These are phyloP conservation scores for Russula sp. DNA, from an alignment of 768 basidiomycete genomes.

Conservation along the genomic window DNA sequence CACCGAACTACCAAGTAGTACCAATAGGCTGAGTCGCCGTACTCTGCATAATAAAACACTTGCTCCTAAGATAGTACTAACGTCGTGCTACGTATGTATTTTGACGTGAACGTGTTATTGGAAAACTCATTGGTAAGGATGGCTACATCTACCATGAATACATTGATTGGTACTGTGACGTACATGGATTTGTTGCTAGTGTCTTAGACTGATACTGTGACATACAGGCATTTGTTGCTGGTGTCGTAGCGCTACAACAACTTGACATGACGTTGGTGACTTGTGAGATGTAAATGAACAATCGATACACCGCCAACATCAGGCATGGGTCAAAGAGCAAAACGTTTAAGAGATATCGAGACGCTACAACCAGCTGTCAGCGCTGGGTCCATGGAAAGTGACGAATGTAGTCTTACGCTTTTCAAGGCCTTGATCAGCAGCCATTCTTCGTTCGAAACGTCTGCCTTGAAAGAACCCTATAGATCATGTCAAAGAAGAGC, in stretches of 20 bases:
- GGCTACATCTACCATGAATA: slow-evolving; percentile 13
- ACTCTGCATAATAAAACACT: no score
- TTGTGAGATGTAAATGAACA: not conserved
- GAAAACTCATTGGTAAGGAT: not conserved
- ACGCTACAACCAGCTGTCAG: slow-evolving; percentile 29
- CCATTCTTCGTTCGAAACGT: slow-evolving; percentile 92
- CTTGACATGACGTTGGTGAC: not conserved
- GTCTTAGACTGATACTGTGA: not conserved
- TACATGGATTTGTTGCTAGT: slow-evolving; percentile 3
- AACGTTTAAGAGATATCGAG: slow-evolving; percentile 33
- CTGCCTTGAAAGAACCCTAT: slow-evolving; percentile 79
- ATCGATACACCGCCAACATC: not conserved
- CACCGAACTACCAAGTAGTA: no score
- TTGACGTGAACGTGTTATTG: not conserved
- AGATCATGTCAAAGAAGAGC: slow-evolving; percentile 18
- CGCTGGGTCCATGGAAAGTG: not conserved
- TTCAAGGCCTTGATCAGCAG: slow-evolving; percentile 85
- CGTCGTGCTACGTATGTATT: no score
- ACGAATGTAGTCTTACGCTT: slow-evolving; percentile 42
- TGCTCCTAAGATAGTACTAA: not conserved
- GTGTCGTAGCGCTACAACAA: not conserved
- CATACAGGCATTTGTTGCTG: slow-evolving; percentile 1
- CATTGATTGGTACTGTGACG: not conserved
- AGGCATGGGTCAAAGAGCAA: not conserved
- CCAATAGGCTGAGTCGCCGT: no score